Base-by-base conservation (phyloP, 768 basidiomycete species). In the Imleria badia region DNA sequence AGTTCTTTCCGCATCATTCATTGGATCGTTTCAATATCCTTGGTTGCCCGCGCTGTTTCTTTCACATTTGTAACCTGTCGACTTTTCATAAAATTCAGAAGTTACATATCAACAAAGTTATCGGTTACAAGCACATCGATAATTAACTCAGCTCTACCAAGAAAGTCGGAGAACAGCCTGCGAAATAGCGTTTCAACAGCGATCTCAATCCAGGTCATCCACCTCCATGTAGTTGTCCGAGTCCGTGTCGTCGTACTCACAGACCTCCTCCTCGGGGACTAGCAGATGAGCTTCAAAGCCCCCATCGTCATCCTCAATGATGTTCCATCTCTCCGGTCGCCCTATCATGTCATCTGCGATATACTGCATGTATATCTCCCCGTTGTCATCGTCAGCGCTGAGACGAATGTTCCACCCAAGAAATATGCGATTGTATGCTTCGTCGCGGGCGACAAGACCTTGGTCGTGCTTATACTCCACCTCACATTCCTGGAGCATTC, bases 381-480 rank as follows among this genome's bases (percentile, higher is more conserved):
- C 79, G 19, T 64, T 66, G 11, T 71, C 67, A 59, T 80, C 80
- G 39, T 72, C 73, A 8, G 68, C 66, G 35, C 70, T 76, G 44
- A 85, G 67, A 19, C 70, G 59, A 50, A 89, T 77, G 59, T 87
- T 89, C 85, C 85, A 90, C 6, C 88, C 88, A 6, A 90, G 75
- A 58, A 76, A 84, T 10, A 89, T 63, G 26, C 76, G 74, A 59
- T 78, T 73, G 62, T 76, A 72, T 15, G 64, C 70, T 23, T 73
- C 66, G 29, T 74, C 73, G 34, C 72, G 71, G 11, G 81, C 80
- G 19, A 79, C 60, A 38, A 89, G 73, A 4, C 87, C 87, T 14
- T 73, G 70, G n/a, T 65, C 55, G 60, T 85, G 85, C 0, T 64
- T 62, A 64, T 89, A 89, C 22, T 72, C 66, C 73, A 89, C 78